Percentiles rank a stretch among this genome's conserved stretches.
These are phyloP conservation scores for Cercis canadensis DNA, from an alignment of 306 rosid species.

Conservation along the genomic window DNA sequence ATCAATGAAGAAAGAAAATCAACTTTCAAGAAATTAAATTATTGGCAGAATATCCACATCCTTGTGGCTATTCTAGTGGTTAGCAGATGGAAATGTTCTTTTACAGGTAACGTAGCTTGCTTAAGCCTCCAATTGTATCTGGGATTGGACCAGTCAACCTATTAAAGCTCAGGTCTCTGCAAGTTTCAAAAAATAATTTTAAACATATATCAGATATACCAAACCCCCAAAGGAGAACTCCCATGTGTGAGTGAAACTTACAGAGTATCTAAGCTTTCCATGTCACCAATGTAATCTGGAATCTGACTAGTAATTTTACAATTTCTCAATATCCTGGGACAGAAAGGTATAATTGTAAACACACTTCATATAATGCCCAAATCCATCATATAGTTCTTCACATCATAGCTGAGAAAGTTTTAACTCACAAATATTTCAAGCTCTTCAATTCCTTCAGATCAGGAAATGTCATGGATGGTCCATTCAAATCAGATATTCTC, in stretches of 20 bases:
- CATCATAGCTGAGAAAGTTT: slow-evolving; percentile 13
- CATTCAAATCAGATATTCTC: slow-evolving; percentile 80
- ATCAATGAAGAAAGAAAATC: neutral
- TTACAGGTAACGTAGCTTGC: slow-evolving; percentile 49
- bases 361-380: slow-evolving; percentile 14
- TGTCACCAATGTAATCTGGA: slow-evolving; percentile 42
- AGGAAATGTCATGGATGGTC: slow-evolving; percentile 60
- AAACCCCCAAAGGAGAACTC: neutral
- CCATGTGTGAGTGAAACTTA: slow-evolving; percentile 44
- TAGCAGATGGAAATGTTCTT: slow-evolving; percentile 26
- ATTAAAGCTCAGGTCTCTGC: slow-evolving; percentile 86
- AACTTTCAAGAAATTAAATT: slow-evolving; percentile 26
- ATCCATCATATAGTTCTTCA: slow-evolving; percentile 7
- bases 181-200: slow-evolving; percentile 8
- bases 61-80: slow-evolving; percentile 1
- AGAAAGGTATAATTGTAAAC: slow-evolving; percentile 28
- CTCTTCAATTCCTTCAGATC: slow-evolving; percentile 48
- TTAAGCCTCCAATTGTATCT: slow-evolving; percentile 27
- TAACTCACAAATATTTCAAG: slow-evolving; percentile 59
- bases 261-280: slow-evolving; percentile 40
- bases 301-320: slow-evolving; percentile 60
- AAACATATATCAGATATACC: neutral
- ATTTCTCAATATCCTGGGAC: slow-evolving; percentile 68
- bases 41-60: no score
- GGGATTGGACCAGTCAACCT: slow-evolving; percentile 71